Base-by-base conservation (phyloP, 2,329 filamentous ascomycete genomes). In the Lecanicillium sp. region DNA sequence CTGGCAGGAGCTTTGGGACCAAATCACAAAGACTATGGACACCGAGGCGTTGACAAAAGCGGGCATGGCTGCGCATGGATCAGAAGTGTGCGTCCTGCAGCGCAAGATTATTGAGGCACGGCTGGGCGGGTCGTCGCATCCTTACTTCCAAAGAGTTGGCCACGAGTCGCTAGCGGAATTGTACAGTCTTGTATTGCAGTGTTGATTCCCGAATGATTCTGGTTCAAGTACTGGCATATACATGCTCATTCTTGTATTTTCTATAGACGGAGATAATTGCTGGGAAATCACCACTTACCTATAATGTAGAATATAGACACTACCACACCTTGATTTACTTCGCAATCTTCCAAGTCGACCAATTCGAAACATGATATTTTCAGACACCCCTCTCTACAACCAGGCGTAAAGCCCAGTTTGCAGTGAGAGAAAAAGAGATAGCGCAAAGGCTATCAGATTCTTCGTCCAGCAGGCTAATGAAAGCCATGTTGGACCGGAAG, bases 371-470 rank as follows among this genome's bases (percentile, higher is more conserved):
- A n/a, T n/a, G n/a, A n/a, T n/a, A n/a, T n/a, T n/a, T n/a, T 9
- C 17, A 6, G 9, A 16, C 25, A 16, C 9, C 42, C 68, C 72
- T 72, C 72, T 66, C 71, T 64, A 49, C 70, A 64, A 51, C 67
- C 59, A 54, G 57, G 56, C 70, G 40, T 57, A 43, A 61, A 63
- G 68, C 64, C 58, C 50, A 54, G 58, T 49, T 47, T 60, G 65
- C 60, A 71, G 68, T 70, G 71, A 73, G 71, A 42, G 40, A 42
- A 42, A 68, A 72, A 72, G 71, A 57, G 49, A 51, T 46, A 45
- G 49, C 51, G 49, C 43, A 40, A 45, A 32, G n/a, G 43, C 40
- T 44, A 29, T 45, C 49, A 48, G 42, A 48, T 30, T 42, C 43
- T 37, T 45, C 34, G 32, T 29, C 32, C 22, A 25, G 22, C 22